Evolutionary conservation across 495 filamentous ascomycete genomes (phyloP), one percentile per base, ranked within the genome.

Genomic region (Pseudevernia furfuracea): DNA sequence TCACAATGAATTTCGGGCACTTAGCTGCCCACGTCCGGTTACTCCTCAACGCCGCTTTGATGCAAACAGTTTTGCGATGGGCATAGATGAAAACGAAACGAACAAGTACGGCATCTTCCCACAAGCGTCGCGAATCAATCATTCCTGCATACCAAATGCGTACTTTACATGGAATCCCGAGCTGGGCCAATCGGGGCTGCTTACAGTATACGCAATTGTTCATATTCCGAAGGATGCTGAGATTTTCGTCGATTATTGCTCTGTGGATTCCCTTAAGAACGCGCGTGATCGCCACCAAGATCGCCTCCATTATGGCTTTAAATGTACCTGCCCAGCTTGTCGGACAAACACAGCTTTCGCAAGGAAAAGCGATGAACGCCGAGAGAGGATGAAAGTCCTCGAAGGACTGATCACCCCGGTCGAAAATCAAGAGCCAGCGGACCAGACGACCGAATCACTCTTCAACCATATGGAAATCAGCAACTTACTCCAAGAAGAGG

Each of bases 121-220:
- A 0, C 4, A 39, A 11, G 19, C 62, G 41, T 64, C 62, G 25
- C 28, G 62, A 12, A 32, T 64, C 62, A 64, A 64, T 41, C 62
- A 64, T 34, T 64, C 55, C 11, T 64, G 62, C n/a, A n/a, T 64
- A 37, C 53, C 53, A 0, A 64, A 64, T 25, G 56, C 62, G 10
- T 11, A 59, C 32, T 39, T 52, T 17, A n/a, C n/a, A 1, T 64
- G 62, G 62, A 64, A 64, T 11, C 10, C 34, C 4, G 34, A 34
- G 3, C 34, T 34, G 34, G 34, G 43, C 25, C 21, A 4, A 23
- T 9, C 10, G 6, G 34, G 44, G 7, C 60, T 11, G 25, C 43
- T 64, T 38, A 59, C 62, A 46, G 32, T 64, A 19, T 30, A 64
- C 30, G 62, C 56, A 7, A 41, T 48, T 30, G 8, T 46, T 1